phyloP scores from a whole-genome alignment of 768 basidiomycete species.

The Bullera alba region DNA sequence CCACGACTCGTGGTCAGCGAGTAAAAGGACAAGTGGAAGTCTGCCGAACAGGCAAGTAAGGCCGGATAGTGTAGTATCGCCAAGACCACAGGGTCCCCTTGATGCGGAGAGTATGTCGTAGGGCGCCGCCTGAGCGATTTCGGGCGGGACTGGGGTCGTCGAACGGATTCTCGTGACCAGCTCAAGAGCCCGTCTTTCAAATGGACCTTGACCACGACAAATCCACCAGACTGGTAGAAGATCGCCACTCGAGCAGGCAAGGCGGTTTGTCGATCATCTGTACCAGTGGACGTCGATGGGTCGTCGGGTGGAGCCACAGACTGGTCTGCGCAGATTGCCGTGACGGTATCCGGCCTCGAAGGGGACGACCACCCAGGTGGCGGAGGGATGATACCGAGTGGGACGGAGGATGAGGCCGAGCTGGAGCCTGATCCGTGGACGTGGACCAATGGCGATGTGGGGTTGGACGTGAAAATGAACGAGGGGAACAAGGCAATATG shows the following conservation, averaged over 20 bases:
- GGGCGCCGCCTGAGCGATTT: constrained; percentile 15
- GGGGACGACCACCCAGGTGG: constrained; percentile 46
- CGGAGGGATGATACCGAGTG: constrained; percentile 43
- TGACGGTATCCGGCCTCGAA: constrained; percentile 39
- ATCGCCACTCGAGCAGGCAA: constrained; percentile 33
- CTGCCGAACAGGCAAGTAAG: constrained; percentile 33
- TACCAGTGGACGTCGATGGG: not conserved
- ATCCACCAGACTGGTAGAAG: constrained; percentile 44
- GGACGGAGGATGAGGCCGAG: not conserved
- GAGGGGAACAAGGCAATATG: constrained; percentile 40
- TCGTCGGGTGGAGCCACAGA: constrained; percentile 22
- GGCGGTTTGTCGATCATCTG: not conserved
- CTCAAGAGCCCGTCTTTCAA: not conserved
- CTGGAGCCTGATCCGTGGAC: constrained; percentile 24
- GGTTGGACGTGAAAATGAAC: constrained; percentile 42
- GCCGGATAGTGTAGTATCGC: constrained; percentile 30
- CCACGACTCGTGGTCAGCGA: too few relatives aligned
- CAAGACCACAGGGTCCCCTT: constrained; percentile 38
- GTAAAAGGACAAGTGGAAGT: constrained; percentile 40
- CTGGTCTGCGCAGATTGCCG: constrained; percentile 37
- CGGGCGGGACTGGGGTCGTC: constrained; percentile 19
- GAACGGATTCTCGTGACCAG: constrained; percentile 31
- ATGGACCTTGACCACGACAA: constrained; percentile 23
- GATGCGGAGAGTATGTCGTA: constrained; percentile 11
- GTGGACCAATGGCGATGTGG: constrained; percentile 39